A percentile compares a stretch with the other conserved stretches of the same genome.
phyloP scores from a whole-genome alignment of 805 yeast species.

The Kodamaea kaohsiungensis region DNA sequence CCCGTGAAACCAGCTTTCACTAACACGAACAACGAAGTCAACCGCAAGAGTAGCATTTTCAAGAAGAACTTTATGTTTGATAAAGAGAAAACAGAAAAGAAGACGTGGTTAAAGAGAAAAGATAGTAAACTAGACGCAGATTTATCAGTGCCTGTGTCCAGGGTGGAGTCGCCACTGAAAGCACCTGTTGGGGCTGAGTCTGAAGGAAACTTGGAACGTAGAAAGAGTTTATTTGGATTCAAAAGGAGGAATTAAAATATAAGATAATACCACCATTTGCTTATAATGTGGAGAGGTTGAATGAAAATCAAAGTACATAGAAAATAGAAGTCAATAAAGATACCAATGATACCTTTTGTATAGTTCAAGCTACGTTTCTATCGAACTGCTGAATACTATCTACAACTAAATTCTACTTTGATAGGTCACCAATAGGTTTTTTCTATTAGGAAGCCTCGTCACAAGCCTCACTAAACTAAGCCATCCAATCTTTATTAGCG shows the following conservation, averaged over 20 bases:
- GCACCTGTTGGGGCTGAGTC: not conserved
- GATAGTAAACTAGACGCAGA: constrained; percentile 19
- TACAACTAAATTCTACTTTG: too few relatives aligned
- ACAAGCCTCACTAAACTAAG: too few relatives aligned
- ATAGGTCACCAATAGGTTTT: too few relatives aligned
- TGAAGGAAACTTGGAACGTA: constrained; percentile 6
- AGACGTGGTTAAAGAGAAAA: constrained; percentile 40
- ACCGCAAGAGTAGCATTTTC: constrained; percentile 19
- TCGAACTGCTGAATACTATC: too few relatives aligned
- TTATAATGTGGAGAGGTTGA: not conserved
- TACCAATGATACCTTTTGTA: too few relatives aligned
- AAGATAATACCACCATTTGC: too few relatives aligned
- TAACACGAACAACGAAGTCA: not conserved
- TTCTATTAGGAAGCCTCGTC: too few relatives aligned
- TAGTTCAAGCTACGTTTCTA: too few relatives aligned
- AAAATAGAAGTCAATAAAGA: too few relatives aligned
- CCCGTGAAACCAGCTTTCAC: not conserved
- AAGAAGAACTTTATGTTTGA: constrained; percentile 35
- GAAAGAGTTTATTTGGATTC: constrained; percentile 39
- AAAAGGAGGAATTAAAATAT: constrained; percentile 28
- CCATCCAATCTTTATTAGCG: too few relatives aligned
- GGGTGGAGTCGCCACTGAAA: not conserved
- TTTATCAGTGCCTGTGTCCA: not conserved
- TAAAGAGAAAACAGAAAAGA: constrained; percentile 30
- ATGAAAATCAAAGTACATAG: too few relatives aligned